Evolutionary conservation across 441 rosid species (phyloP), one percentile per base, ranked within the genome.

Genomic region (Eruca vesicaria): DNA sequence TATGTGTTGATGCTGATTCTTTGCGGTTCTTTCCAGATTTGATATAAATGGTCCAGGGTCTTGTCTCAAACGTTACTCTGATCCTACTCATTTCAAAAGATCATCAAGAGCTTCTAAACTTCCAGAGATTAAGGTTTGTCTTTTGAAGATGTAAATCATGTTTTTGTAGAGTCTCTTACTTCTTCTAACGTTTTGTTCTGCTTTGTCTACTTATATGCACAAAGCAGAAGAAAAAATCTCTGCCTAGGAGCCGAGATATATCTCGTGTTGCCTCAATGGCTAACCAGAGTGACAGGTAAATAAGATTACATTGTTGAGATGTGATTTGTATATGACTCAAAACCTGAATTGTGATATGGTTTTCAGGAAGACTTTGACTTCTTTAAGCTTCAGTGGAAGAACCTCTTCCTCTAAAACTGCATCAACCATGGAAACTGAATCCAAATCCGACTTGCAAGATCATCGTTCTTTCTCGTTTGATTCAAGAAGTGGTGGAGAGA

Each of bases 21-120:
- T 80, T 63, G 78, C 20, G 65, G 66, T 72, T 71, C 29, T 31
- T 43, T 73, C 76, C 89, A 94, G 98, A 81, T 94, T 89, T 73
- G 97, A 94, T 74, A 68, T 88, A 38, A 88, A 89, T 61, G 97
- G 97, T 16, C 89, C 90, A 53, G 98, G 98, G 18, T 92, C 98
- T 77, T 94, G 97, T 84, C 80, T 92, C 45, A 92, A 83, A 75
- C 85, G 95, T 68, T 94, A 94, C 76, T 90, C 98, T 1, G 97
- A 94, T 84, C 97, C 97, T 50, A 87, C 93, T 64, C 88, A 88
- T 82, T 90, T 92, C 66, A 90, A 81, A 82, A 87, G 83, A 82
- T 85, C 82, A 71, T 82, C 91, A 48, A 82, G 84, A 83, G 78
- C 82, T 74, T 82, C 91, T 36, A 83, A 85, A 55, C 80, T 26